Conservation (phyloP, 176 grass and related monocot genomes). For the Bolboschoenus planiculmis region DNA sequence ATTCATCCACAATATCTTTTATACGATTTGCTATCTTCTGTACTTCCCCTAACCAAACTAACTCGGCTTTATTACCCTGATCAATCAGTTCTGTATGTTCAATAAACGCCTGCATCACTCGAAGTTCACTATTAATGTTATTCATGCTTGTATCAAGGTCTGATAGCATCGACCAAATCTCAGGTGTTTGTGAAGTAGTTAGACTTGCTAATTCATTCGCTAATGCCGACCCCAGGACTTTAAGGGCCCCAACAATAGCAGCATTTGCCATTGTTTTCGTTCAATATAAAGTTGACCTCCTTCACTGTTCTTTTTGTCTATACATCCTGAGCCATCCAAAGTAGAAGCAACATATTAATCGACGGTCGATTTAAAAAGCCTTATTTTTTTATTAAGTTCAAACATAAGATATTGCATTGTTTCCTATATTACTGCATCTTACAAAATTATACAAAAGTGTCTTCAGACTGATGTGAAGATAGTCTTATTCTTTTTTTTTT, state of each 20-base stretch:
- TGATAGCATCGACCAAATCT: neutral
- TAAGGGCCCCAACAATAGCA: constrained; percentile 12
- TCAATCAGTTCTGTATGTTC: neutral
- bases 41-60: constrained; percentile 23
- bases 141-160: constrained; percentile 19
- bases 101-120: constrained; percentile 25
- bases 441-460: too few species aligned
- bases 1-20: constrained; percentile 40
- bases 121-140: constrained; percentile 23
- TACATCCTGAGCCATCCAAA: neutral
- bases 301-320: neutral
- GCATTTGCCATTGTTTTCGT: constrained; percentile 17
- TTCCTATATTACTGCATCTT: too few species aligned
- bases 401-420: too few species aligned
- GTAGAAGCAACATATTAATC: neutral
- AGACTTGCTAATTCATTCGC: neutral
- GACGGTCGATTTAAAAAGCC: too few species aligned
- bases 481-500: too few species aligned
- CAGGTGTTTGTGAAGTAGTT: neutral
- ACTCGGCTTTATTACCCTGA: neutral
- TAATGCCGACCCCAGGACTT: neutral
- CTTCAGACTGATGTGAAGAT: too few species aligned
- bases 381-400: too few species aligned
- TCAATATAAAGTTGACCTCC: neutral
- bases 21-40: constrained; percentile 25